Conservation (phyloP, 179 eudicot species). For the Gypsophila paniculata region DNA sequence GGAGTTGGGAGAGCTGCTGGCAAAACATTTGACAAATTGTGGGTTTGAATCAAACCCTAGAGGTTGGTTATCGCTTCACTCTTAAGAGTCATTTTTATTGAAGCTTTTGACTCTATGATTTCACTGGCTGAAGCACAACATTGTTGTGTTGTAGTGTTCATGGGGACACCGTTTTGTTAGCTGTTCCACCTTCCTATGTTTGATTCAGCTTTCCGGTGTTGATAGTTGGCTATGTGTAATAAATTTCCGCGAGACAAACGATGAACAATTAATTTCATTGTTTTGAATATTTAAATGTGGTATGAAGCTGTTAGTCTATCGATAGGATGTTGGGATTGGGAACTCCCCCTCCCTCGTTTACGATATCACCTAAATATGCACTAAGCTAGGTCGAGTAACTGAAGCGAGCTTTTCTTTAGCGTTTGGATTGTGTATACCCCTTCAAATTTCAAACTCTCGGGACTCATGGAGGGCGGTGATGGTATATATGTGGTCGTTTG, state of each 20-base stretch:
- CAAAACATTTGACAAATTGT: conserved; percentile 80
- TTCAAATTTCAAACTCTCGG: not conserved
- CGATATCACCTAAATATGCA: not conserved
- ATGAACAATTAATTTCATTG: too few relatives aligned
- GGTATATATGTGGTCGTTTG: not conserved
- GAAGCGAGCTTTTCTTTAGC: not conserved
- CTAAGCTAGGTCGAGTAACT: not conserved
- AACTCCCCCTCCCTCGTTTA: not conserved
- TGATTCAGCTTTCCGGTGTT: not conserved
- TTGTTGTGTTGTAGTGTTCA: not conserved
- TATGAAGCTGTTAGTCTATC: not conserved
- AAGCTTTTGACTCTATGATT: not conserved
- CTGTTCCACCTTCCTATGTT: not conserved
- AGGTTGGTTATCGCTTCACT: conserved; percentile 42
- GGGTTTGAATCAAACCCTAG: conserved; percentile 79
- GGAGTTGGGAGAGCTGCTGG: conserved; percentile 75
- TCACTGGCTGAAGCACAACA: not conserved
- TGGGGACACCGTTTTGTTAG: not conserved
- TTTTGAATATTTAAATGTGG: too few relatives aligned
- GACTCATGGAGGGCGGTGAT: not conserved
- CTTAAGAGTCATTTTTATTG: not conserved
- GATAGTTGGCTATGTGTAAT: not conserved
- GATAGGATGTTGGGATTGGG: too few relatives aligned
- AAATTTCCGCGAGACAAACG: not conserved
- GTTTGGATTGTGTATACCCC: not conserved